Evolutionary conservation across 106 monocot genomes (phyloP).

Genomic region (Allium fistulosum): DNA sequence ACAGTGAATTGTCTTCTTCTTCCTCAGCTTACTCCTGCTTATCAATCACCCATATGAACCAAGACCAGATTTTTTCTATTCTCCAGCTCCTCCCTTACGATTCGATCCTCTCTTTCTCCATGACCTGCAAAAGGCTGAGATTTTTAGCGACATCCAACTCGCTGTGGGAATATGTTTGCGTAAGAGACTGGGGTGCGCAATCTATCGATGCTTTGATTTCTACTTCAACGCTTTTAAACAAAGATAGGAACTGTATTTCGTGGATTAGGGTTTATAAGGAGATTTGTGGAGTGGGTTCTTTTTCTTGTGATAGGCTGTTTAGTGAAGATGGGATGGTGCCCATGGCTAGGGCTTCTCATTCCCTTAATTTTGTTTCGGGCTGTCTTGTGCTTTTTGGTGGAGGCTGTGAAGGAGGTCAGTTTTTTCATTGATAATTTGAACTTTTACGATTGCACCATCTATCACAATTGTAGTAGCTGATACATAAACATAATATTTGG

Average conservation of each 20-base stretch:
- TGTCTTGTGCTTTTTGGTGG: constrained; percentile 84
- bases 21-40: constrained; percentile 2
- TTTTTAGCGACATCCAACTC: constrained; percentile 39
- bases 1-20: constrained; percentile 3
- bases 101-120: constrained; percentile 69
- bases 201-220: constrained; percentile 24
- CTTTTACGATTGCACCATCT: neutral
- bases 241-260: constrained; percentile 14
- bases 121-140: constrained; percentile 61
- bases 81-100: constrained; percentile 66
- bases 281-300: constrained; percentile 38
- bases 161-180: constrained; percentile 66
- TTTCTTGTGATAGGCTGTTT: constrained; percentile 36
- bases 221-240: constrained; percentile 11
- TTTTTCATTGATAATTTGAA: neutral
- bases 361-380: constrained; percentile 69
- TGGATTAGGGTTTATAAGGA: constrained; percentile 63
- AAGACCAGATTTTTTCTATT: constrained; percentile 65
- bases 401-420: constrained; percentile 80
- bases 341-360: constrained; percentile 69
- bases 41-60: constrained; percentile 25
- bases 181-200: constrained; percentile 60
- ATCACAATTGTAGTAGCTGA: too few species aligned
- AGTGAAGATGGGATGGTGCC: constrained; percentile 43
- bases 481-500: too few species aligned